Percentiles rank a stretch among this genome's conserved stretches.
Conservation (phyloP, 1,284 basidiomycete species). For the Ganoderma lucidum region DNA sequence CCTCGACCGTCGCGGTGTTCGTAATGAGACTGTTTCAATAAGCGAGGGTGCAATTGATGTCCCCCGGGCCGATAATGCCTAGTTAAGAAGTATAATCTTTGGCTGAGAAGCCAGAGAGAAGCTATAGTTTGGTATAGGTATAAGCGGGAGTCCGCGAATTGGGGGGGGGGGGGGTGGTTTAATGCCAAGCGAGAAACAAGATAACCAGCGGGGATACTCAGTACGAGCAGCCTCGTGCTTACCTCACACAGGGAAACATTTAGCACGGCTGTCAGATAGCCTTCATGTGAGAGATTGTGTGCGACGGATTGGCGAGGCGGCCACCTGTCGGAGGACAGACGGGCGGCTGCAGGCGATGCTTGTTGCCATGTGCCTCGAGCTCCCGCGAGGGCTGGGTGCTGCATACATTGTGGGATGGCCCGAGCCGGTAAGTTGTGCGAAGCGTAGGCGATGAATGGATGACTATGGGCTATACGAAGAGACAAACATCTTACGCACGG, state of each 20-base stretch:
- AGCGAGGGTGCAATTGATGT: neutral
- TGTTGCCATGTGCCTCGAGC: neutral
- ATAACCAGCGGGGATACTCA: neutral
- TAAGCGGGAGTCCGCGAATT: neutral
- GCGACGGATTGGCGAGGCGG: slow-evolving; percentile 4
- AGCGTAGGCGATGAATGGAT: neutral
- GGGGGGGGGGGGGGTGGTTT: neutral
- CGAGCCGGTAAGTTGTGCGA: neutral
- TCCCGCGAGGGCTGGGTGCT: neutral
- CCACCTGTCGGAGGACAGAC: neutral
- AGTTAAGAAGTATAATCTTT: neutral
- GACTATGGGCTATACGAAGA: neutral
- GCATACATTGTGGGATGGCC: neutral
- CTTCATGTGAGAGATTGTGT: neutral
- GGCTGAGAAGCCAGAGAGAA: neutral
- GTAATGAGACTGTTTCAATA: neutral
- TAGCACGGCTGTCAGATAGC: slow-evolving; percentile 9
- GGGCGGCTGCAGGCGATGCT: slow-evolving; percentile 4
- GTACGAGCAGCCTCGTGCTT: neutral
- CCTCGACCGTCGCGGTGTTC: neutral
- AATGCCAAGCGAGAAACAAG: neutral
- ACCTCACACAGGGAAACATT: neutral
- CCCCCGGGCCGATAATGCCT: neutral
- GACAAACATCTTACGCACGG: neutral
- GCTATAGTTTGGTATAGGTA: neutral